phyloP scores from a whole-genome alignment of 164 flowering plant species.

The Annona cherimola region DNA sequence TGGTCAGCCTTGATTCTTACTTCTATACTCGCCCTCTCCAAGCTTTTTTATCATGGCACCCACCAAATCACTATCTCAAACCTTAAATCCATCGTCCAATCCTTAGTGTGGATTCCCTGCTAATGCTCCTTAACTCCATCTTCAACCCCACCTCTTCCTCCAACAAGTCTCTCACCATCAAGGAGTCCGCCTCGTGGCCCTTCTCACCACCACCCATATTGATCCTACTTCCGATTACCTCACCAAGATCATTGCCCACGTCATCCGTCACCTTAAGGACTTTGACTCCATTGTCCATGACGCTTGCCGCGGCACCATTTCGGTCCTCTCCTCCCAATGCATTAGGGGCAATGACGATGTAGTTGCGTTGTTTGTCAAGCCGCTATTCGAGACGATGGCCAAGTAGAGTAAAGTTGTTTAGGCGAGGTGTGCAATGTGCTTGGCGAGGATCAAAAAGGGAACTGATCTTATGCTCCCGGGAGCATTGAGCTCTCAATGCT shows the following conservation, averaged over 20 bases:
- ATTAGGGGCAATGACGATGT: constrained; percentile 25
- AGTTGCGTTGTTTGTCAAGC: constrained; percentile 71
- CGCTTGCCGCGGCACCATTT: constrained; percentile 70
- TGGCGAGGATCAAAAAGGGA: constrained; percentile 62
- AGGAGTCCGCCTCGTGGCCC: constrained; percentile 61
- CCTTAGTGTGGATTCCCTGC: constrained; percentile 53
- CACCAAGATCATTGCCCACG: constrained; percentile 60
- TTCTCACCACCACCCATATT: constrained; percentile 40
- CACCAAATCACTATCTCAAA: constrained; percentile 87
- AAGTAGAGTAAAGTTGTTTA: constrained; percentile 81
- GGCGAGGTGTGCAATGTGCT: constrained; percentile 72
- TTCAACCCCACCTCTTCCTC: constrained; percentile 55
- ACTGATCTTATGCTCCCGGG: too few species aligned
- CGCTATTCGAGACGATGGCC: constrained; percentile 83
- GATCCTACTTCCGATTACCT: constrained; percentile 61
- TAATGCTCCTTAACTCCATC: constrained; percentile 83
- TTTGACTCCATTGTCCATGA: constrained; percentile 73
- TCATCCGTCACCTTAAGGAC: constrained; percentile 68
- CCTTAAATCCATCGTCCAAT: constrained; percentile 53
- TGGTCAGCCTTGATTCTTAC: too few species aligned
- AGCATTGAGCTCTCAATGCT: too few species aligned
- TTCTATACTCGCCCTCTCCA: constrained; percentile 39
- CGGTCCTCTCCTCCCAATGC: constrained; percentile 48
- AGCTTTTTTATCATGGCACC: constrained; percentile 86
- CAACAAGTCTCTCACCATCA: constrained; percentile 71